Evolutionary conservation across 768 basidiomycete genomes (phyloP).

Genomic region (Lyophyllum shimeji): DNA sequence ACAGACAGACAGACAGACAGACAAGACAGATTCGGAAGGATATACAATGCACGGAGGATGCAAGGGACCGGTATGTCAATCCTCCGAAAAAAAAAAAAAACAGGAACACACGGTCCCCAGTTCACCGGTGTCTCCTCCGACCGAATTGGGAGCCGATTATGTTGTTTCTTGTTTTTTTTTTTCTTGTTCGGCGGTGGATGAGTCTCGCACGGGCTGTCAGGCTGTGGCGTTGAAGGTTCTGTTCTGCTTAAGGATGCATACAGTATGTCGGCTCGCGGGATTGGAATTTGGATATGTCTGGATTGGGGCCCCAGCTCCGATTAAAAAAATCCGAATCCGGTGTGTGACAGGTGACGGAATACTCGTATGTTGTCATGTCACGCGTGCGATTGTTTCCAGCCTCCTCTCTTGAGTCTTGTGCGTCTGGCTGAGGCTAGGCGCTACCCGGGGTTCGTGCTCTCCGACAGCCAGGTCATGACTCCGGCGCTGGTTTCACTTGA

Average conservation of each 20-base stretch:
- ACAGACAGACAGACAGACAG: too few relatives aligned
- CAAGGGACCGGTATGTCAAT: background rate
- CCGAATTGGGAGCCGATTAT: too few relatives aligned
- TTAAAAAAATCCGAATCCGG: too few relatives aligned
- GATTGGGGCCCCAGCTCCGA: background rate
- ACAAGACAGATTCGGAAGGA: too few relatives aligned
- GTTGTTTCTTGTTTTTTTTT: background rate
- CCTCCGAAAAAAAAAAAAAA: too few relatives aligned
- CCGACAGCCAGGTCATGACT: background rate
- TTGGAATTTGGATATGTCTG: background rate
- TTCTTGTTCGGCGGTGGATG: background rate
- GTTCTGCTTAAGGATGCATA: background rate
- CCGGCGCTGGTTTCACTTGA: background rate
- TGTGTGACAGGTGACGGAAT: background rate
- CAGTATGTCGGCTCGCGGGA: background rate
- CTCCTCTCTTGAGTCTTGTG: too few relatives aligned
- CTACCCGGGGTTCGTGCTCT: too few relatives aligned
- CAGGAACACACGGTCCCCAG: too few relatives aligned
- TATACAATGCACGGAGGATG: too few relatives aligned
- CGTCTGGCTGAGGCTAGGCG: too few relatives aligned
- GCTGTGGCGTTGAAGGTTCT: slow-evolving; percentile 9
- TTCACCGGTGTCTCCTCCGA: too few relatives aligned
- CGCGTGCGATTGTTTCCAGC: background rate
- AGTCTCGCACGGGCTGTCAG: slow-evolving; percentile 9
- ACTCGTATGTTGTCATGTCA: background rate